Conservation (phyloP, 208 protist species). For the Leishmania martiniquensis region DNA sequence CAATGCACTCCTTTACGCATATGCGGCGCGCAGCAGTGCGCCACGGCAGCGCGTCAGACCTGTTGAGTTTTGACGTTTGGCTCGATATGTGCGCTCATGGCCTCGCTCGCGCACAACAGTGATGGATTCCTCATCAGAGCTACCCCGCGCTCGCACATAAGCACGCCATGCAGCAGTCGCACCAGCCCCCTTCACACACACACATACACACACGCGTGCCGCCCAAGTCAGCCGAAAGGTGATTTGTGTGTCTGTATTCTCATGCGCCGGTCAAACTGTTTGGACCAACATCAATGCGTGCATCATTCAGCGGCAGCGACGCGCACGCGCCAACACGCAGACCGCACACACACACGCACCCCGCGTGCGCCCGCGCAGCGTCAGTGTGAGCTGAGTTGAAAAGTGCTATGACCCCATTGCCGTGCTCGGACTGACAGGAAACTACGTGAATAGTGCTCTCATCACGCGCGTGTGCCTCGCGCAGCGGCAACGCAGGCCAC, state of each 20-base stretch:
- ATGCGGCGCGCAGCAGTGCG: neutral
- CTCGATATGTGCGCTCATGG: slow-evolving; percentile 31
- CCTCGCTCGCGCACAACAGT: slow-evolving; percentile 24
- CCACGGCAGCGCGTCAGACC: slow-evolving; percentile 20
- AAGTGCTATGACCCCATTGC: slow-evolving; percentile 14
- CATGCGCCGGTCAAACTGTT: too few species aligned
- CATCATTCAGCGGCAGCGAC: too few species aligned
- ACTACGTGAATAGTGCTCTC: slow-evolving; percentile 21
- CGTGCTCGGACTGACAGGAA: slow-evolving; percentile 22
- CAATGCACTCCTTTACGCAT: slow-evolving; percentile 23
- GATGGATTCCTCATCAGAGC: slow-evolving; percentile 25
- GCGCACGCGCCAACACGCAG: too few species aligned
- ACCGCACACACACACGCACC: neutral
- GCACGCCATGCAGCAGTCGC: neutral
- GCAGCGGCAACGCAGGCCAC: neutral
- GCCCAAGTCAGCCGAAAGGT: too few species aligned
- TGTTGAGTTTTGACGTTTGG: slow-evolving; percentile 34
- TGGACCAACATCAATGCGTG: too few species aligned
- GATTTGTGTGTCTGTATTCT: too few species aligned
- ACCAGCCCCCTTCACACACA: neutral
- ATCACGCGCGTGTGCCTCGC: slow-evolving; percentile 8
- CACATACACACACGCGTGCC: too few species aligned
- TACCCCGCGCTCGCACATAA: neutral
- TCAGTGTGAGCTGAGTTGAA: slow-evolving; percentile 18
- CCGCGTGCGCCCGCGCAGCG: neutral